Evolutionary conservation across 768 basidiomycete genomes (phyloP).

Genomic region (Mycena metata): DNA sequence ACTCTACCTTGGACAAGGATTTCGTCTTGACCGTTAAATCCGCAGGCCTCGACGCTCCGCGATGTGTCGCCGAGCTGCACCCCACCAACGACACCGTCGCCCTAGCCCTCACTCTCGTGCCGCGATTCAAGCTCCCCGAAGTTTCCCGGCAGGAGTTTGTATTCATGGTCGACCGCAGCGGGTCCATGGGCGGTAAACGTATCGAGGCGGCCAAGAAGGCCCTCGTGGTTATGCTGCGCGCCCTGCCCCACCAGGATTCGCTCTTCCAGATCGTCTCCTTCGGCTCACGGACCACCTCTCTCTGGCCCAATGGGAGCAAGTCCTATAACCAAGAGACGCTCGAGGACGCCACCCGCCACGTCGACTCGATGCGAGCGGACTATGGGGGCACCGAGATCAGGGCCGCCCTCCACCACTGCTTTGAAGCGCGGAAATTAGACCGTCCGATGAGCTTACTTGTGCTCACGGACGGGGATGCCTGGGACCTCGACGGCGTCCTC

Average conservation of each 20-base stretch:
- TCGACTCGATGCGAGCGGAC: conserved; percentile 50
- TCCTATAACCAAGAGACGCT: conserved; percentile 43
- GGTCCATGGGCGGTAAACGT: conserved; percentile 51
- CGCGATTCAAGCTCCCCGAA: conserved; percentile 54
- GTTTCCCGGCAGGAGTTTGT: conserved; percentile 57
- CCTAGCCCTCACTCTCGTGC: conserved; percentile 59
- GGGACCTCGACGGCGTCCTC: conserved; percentile 30
- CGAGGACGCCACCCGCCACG: conserved; percentile 44
- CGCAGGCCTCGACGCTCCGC: conserved; percentile 54
- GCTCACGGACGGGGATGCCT: conserved; percentile 59
- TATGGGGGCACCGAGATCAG: conserved; percentile 57
- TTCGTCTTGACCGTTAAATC: conserved; percentile 58
- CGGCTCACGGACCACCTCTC: conserved; percentile 34
- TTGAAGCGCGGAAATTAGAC: conserved; percentile 44
- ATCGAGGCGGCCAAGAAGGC: conserved; percentile 55
- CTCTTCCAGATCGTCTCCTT: conserved; percentile 62
- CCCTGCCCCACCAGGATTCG: conserved; percentile 51
- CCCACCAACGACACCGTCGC: conserved; percentile 44
- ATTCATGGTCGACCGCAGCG: conserved; percentile 61
- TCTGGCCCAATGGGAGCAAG: conserved; percentile 49
- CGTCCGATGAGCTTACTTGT: conserved; percentile 56
- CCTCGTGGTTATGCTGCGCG: conserved; percentile 53
- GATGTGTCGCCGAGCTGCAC: conserved; percentile 56
- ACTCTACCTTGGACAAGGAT: conserved; percentile 48
- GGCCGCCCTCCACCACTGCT: conserved; percentile 47